Evolutionary conservation across 1,284 basidiomycete species (phyloP).

Genomic region (Mycosarcoma mackinlayi): DNA sequence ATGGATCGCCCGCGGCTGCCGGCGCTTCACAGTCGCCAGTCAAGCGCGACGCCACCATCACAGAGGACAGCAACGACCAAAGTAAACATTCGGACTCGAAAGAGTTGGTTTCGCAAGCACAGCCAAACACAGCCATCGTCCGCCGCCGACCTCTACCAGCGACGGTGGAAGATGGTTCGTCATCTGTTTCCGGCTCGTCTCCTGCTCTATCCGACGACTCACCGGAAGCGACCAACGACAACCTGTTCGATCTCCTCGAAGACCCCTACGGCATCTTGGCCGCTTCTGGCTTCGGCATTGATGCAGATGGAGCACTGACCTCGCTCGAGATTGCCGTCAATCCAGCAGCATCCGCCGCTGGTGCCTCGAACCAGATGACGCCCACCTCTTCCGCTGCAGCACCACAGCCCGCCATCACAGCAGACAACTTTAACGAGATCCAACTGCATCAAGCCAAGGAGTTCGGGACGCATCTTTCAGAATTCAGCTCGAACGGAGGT

Average conservation of each 20-base stretch:
- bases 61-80: conserved; percentile 1
- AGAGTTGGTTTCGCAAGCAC: neutral
- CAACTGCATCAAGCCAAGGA: conserved; percentile 53
- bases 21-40: conserved; percentile 7
- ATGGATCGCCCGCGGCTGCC: conserved; percentile 15
- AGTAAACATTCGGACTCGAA: too few species aligned
- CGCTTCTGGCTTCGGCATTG: conserved; percentile 57
- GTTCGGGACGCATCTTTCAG: conserved; percentile 50
- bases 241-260: conserved; percentile 61
- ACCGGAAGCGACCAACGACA: conserved; percentile 23
- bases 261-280: conserved; percentile 65
- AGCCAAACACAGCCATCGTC: conserved; percentile 14
- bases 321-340: conserved; percentile 21
- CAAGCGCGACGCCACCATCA: too few species aligned
- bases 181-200: conserved; percentile 44
- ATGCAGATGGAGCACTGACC: conserved; percentile 25
- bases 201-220: conserved; percentile 37
- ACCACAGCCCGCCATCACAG: conserved; percentile 27
- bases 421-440: conserved; percentile 57
- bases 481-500: conserved; percentile 52
- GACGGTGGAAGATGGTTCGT: conserved; percentile 63
- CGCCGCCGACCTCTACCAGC: conserved; percentile 56
- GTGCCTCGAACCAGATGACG: conserved; percentile 8
- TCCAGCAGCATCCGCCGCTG: neutral
- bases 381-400: conserved; percentile 10